phyloP scores from a whole-genome alignment of 176 grass and related monocot genomes.

The Oryza meridionalis region DNA sequence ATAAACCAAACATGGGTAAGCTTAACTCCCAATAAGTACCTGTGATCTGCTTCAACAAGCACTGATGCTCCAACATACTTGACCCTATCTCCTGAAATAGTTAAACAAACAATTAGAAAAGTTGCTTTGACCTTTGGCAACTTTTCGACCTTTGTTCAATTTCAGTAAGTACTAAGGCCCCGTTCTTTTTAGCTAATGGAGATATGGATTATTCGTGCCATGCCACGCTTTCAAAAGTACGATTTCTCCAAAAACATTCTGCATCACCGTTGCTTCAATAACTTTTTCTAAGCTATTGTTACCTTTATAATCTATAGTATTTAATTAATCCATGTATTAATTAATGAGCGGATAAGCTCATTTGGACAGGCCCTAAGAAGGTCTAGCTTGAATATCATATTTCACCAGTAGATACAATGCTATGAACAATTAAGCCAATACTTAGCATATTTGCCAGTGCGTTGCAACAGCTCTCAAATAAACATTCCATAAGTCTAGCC shows the following conservation, averaged over 20 bases:
- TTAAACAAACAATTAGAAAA: slow-evolving; percentile 54
- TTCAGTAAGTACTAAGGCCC: slow-evolving; percentile 2
- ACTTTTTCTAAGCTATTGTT: background rate
- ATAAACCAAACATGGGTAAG: slow-evolving; percentile 31
- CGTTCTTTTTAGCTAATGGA: no score
- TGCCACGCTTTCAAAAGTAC: no score
- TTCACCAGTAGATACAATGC: slow-evolving; percentile 24
- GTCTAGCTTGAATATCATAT: slow-evolving; percentile 34
- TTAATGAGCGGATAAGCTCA: background rate
- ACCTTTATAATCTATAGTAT: background rate
- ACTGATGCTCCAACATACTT: slow-evolving; percentile 76
- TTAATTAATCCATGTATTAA: background rate
- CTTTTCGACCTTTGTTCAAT: background rate
- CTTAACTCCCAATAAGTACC: slow-evolving; percentile 46
- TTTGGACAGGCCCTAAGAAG: background rate
- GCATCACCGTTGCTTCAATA: background rate
- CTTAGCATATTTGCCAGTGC: background rate
- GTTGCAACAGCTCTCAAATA: background rate
- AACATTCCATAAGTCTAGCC: background rate
- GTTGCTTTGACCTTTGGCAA: background rate
- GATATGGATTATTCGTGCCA: no score
- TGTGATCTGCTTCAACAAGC: slow-evolving; percentile 62
- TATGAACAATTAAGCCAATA: slow-evolving; percentile 17
- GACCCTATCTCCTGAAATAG: slow-evolving; percentile 80
- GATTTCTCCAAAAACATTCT: no score